Conservation (phyloP, 1,284 basidiomycete species). For the Meira miltonrushii region DNA sequence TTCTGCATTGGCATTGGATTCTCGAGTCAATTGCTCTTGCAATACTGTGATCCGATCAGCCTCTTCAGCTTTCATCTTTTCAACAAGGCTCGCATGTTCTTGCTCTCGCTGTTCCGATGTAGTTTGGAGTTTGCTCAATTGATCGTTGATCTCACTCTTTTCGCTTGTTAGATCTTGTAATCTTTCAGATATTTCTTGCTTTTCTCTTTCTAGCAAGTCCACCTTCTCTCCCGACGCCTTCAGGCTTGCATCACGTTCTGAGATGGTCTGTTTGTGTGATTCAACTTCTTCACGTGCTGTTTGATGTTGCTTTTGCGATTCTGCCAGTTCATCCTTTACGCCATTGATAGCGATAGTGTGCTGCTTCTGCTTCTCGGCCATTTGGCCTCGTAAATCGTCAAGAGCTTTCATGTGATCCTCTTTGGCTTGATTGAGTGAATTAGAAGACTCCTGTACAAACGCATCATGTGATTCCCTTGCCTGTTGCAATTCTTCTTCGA, state of each 20-base stretch:
- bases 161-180: no score
- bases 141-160: no score
- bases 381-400: neutral
- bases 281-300: no score
- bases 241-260: no score
- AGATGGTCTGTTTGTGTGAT: no score
- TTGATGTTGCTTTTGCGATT: no score
- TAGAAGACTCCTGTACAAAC: neutral
- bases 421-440: no score
- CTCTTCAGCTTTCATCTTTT: constrained; percentile 26
- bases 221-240: no score
- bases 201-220: no score
- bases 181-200: no score
- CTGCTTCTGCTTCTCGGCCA: constrained; percentile 3
- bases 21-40: constrained; percentile 8
- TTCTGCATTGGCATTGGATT: constrained; percentile 6
- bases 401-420: neutral
- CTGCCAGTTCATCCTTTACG: no score
- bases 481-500: constrained; percentile 12
- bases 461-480: neutral
- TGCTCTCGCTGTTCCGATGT: constrained; percentile 13
- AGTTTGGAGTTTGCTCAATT: neutral
- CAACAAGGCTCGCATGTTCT: constrained; percentile 12
- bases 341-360: neutral
- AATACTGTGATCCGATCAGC: constrained; percentile 18